Evolutionary conservation across 208 protist genomes (phyloP).

Genomic region (Acanthamoeba healyi): DNA sequence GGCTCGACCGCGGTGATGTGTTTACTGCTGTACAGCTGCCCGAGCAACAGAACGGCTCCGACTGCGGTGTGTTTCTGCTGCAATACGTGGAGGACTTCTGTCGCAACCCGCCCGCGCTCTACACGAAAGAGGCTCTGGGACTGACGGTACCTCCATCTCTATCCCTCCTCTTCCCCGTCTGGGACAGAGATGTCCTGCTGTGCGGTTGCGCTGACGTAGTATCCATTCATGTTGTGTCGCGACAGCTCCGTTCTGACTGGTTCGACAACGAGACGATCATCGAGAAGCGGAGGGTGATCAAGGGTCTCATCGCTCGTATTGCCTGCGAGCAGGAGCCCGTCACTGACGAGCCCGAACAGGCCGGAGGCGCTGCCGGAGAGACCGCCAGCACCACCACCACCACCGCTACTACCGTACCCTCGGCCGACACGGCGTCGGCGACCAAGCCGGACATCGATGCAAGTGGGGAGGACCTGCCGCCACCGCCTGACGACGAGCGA

Average conservation of each 20-base stretch:
- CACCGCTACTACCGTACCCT: too few relatives aligned
- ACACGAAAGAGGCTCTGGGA: not conserved
- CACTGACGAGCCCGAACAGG: not conserved
- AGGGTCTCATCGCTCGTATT: not conserved
- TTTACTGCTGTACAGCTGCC: not conserved
- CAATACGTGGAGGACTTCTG: constrained; percentile 47
- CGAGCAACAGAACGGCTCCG: constrained; percentile 16
- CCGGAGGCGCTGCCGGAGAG: not conserved
- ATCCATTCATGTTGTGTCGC: too few relatives aligned
- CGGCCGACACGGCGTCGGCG: too few relatives aligned
- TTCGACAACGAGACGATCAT: not conserved
- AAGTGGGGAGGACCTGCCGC: too few relatives aligned
- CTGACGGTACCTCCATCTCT: not conserved
- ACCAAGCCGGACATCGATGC: too few relatives aligned
- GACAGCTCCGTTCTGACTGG: not conserved
- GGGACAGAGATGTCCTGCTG: too few relatives aligned
- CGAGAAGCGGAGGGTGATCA: not conserved
- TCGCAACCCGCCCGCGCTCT: not conserved
- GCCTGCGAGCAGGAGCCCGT: not conserved
- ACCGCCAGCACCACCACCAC: too few relatives aligned
- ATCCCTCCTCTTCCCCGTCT: too few relatives aligned
- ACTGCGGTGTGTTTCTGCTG: constrained; percentile 32
- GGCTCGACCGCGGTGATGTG: not conserved
- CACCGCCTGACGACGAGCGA: not conserved
- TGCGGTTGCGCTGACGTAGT: too few relatives aligned